Base-by-base conservation (phyloP, 164 flowering plant genomes). In the Stephania cephalantha region DNA sequence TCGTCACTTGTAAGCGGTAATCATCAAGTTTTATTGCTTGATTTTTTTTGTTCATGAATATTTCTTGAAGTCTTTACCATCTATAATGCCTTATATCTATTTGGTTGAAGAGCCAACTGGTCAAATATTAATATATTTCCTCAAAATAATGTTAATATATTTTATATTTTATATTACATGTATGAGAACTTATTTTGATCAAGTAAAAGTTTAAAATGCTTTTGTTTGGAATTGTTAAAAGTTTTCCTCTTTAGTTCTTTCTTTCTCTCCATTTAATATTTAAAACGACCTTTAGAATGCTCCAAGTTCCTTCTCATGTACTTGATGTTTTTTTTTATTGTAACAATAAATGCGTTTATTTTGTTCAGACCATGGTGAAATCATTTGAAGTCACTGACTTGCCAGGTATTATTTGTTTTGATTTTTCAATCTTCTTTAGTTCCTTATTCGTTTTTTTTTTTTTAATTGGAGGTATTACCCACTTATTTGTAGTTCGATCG, bases 351-450 rank as follows among this genome's bases (percentile, higher is more conserved):
- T 46, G 42, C 12, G 50, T 71, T 81, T 75, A 20, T 75, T 0
- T 67, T 83, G 12, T 68, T 86, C 89, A 95, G 99, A 90, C 89
- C 11, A 88, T 91, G 93, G 97, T 81, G 3, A 91, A 92, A 81
- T 95, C 99, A 20, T 94, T 96, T 76, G 98, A 96, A 83, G 99
- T 88, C 73, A 89, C 97, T 6, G 97, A 96, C 64, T 83, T 92
- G 71, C 99, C 99, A 86, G 98, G 98, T 93, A 84, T 58, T 6
- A 46, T 69, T 44, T 13, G 18, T 53, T 20, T n/a, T 58, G 11
- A 29, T 53, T 35, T 2, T 52, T 10, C 61, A 8, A 15, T 72
- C 58, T 74, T 71, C 29, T 13, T 58, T 58, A 58, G 0, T 58
- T 58, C 64, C 18, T 55, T 9, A 1, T 55, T 15, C 63, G 8